A percentile compares a stretch with the other conserved stretches of the same genome.
Conservation (phyloP, 2,329 filamentous ascomycete species). For the Colletotrichum liaoningense region DNA sequence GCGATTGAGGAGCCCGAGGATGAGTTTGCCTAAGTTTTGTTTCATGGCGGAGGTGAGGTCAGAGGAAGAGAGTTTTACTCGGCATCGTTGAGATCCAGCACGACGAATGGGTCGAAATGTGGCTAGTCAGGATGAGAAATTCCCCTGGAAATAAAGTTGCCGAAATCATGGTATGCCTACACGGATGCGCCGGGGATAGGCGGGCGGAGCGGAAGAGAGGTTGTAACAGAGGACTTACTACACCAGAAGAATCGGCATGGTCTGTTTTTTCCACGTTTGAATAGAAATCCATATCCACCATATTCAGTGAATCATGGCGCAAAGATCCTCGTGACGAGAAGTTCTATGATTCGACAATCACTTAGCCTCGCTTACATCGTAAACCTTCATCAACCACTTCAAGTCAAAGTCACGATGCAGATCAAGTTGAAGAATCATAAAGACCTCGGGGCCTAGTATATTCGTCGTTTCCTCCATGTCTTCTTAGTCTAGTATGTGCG, state of each 20-base stretch:
- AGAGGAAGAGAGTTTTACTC: background rate
- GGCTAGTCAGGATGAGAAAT: background rate
- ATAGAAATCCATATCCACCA: constrained; percentile 19
- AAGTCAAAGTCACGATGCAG: background rate
- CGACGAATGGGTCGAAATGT: no score
- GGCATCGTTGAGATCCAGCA: no score
- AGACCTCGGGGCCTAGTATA: constrained; percentile 3
- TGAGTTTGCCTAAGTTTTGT: constrained; percentile 51
- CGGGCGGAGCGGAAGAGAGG: background rate
- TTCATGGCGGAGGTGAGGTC: background rate
- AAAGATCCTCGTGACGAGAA: background rate
- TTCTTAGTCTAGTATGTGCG: constrained; percentile 17
- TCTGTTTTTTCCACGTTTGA: constrained; percentile 6
- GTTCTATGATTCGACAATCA: background rate
- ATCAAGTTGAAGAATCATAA: background rate
- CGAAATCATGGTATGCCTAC: background rate
- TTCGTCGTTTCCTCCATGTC: constrained; percentile 8
- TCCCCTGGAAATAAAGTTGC: background rate
- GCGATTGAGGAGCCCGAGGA: constrained; percentile 73
- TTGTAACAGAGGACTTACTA: background rate
- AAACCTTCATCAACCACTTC: background rate
- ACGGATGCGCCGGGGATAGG: background rate
- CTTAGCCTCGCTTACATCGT: no score
- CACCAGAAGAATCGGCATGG: constrained; percentile 6
- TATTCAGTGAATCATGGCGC: background rate